A percentile compares a stretch with the other conserved stretches of the same genome.
These are phyloP conservation scores for Taphrina deformans DNA, from an alignment of 1,139 yeast species.

Conservation along the genomic window DNA sequence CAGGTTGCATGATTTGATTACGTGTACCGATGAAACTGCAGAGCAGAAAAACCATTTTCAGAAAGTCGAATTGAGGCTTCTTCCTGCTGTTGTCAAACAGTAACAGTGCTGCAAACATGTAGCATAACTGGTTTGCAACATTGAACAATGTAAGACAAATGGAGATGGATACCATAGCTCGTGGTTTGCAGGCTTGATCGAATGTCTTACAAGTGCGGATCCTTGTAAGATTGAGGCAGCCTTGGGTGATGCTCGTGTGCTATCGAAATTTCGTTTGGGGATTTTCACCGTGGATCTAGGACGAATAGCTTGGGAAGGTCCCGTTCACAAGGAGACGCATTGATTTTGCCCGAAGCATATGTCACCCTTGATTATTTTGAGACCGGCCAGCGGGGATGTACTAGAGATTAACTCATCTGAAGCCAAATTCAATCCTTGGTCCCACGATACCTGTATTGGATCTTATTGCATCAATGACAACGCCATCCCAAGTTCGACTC, in stretches of 20 bases:
- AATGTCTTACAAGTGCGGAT: background rate
- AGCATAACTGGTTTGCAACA: background rate
- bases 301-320: background rate
- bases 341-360: background rate
- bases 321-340: background rate
- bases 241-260: background rate
- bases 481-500: no score
- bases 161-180: background rate
- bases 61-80: background rate
- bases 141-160: background rate
- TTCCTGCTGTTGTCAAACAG: background rate
- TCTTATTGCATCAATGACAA: background rate
- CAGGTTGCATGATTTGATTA: background rate
- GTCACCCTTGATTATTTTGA: background rate
- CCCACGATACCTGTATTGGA: background rate
- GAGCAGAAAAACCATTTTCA: background rate
- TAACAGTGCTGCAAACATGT: background rate
- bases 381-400: background rate
- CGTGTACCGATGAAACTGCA: background rate
- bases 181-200: background rate
- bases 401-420: background rate
- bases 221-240: background rate
- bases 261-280: background rate
- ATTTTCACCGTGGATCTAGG: background rate
- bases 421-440: background rate